Evolutionary conservation across 148 eudicot species (phyloP), one percentile per base, ranked within the genome.

Genomic region (Chenopodium quinoa): DNA sequence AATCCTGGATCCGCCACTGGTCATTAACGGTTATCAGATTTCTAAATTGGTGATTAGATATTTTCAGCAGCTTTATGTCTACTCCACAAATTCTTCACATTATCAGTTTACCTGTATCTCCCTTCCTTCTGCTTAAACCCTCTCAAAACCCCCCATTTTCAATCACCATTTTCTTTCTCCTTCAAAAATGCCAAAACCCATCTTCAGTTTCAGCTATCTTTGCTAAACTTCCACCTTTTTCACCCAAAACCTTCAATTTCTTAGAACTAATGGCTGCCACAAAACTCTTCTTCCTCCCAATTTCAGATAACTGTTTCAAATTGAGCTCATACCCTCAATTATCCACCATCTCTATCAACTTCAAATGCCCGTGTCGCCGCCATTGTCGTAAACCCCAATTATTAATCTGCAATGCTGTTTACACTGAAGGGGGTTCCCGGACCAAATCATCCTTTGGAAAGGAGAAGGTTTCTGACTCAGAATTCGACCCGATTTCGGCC

Each of bases 401-500:
- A 19, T 31, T 80, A 7, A 47, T 52, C 46, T 81, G 37, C 50
- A 80, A 82, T 78, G 88, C 87, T 69, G 85, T 83, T 16, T 75
- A 85, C 82, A 86, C 87, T 60, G 78, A 71, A 71, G 71, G 87
- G 60, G n/a, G 80, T 54, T 70, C 85, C 34, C 50, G 82, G 62
- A 75, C 82, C 16, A 83, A 82, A 63, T 76, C 73, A 20, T 56
- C 73, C 9, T 64, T 76, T 20, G 20, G 70, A 14, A 83, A 72
- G 52, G 83, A 75, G 17, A 78, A 71, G 23, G 17, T 75, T 58
- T 32, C 34, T 20, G 86, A 86, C 27, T 73, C 71, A 40, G 90
- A 85, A 5, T 60, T 47, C 6, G 97, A 95, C 86, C 86, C 93
- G 32, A 90, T 95, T 67, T 77, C 81, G 17, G 52, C 11, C 20